phyloP scores from a whole-genome alignment of 129 eudicot genomes.

The Lactuca saligna region DNA sequence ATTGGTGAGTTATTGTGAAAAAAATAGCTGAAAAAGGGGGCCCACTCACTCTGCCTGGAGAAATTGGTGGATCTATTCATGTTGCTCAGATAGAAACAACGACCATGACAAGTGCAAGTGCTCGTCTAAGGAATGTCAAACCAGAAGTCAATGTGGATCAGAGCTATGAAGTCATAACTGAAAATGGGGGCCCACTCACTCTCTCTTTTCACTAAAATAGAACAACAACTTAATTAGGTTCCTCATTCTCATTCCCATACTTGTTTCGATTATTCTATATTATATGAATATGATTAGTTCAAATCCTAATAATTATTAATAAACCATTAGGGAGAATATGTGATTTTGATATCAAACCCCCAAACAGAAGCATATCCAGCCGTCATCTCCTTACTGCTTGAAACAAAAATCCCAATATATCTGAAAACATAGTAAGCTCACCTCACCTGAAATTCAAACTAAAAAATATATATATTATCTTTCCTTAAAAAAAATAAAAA shows the following conservation, averaged over 20 bases:
- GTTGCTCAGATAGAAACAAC: conserved; percentile 56
- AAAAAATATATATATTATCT: too few relatives aligned
- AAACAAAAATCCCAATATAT: conserved; percentile 54
- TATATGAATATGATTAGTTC: not conserved
- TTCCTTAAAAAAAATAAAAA: too few relatives aligned
- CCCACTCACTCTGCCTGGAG: conserved; percentile 69
- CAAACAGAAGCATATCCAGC: conserved; percentile 99
- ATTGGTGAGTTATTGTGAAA: conserved; percentile 80
- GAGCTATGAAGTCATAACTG: conserved; percentile 54
- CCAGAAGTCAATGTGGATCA: conserved; percentile 83
- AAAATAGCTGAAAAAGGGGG: conserved; percentile 95
- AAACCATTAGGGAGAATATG: conserved; percentile 74
- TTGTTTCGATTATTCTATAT: not conserved
- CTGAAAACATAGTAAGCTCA: conserved; percentile 62
- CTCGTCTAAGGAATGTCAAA: conserved; percentile 93
- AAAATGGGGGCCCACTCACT: not conserved
- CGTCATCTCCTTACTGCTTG: conserved; percentile 31
- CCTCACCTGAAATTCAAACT: not conserved
- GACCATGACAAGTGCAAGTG: conserved; percentile 82
- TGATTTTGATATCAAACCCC: conserved; percentile 89
- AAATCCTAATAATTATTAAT: conserved; percentile 21
- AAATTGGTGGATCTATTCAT: conserved; percentile 54
- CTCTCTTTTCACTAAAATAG: conserved; percentile 66
- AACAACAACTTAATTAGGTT: conserved; percentile 30
- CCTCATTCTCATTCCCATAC: too few relatives aligned